Base-by-base conservation (phyloP, 1,284 basidiomycete genomes). In the Trichosporon faecale region DNA sequence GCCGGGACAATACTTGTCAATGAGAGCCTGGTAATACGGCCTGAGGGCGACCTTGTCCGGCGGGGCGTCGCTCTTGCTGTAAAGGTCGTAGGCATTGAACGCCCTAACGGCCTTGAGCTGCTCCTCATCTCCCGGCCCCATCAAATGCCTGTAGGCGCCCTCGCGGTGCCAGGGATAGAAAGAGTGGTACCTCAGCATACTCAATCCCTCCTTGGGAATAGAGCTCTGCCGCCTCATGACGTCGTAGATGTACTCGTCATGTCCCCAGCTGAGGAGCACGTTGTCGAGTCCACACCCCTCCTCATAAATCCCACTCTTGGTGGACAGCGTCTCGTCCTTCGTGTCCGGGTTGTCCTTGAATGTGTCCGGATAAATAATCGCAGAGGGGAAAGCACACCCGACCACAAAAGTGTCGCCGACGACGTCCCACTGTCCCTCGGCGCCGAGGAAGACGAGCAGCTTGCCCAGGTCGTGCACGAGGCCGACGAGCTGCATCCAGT, bases 111-210 rank as follows among this genome's bases (percentile, higher is more conserved):
- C 80, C 44, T 76, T 72, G 60, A 82, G 76, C 64, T 78, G 74
- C 33, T 75, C 75, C 65, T 79, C 55, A 73, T 85, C 84, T 3
- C 88, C 88, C 25, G 1, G 89, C 79, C 89, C 89, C 76, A 88
- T 90, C 64, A 95, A 87, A 80, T 94, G 90, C 29, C 82, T 79
- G 84, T 95, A 95, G 0, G 92, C 93, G 70, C 87, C 87, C 79
- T 93, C 92, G 64, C 91, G 88, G 81, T 94, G 92, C 92, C 93
- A 95, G 25, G 94, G 93, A 85, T 95, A 95, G 86, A 95, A 95
- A 76, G 91, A 93, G 85, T 96, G 94, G 83, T 93, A 96, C 25
- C 94, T 89, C 78, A 96, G 93, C 94, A 96, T 96, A 31, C 91
- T 89, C 44, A 96, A 86, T 0, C 87, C 94, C 76, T 92, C 93